Conservation (phyloP, 768 basidiomycete species). For the Vararia minispora region DNA sequence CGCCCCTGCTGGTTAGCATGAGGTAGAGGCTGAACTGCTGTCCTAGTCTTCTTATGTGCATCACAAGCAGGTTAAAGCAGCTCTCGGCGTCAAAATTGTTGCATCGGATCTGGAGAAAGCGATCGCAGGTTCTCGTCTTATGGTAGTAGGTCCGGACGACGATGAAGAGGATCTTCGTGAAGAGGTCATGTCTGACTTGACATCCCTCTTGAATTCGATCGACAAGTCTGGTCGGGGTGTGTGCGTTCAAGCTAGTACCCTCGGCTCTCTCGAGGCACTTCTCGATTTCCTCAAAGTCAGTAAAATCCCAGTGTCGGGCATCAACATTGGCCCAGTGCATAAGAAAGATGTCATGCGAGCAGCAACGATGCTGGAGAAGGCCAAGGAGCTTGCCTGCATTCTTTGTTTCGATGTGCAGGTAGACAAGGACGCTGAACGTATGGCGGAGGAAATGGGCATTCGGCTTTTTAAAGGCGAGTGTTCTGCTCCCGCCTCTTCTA, state of each 20-base stretch:
- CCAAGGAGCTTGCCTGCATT: slow-evolving; percentile 89
- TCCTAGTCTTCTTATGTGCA: slow-evolving; percentile 88
- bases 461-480: slow-evolving; percentile 81
- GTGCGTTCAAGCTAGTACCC: slow-evolving; percentile 93
- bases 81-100: slow-evolving; percentile 89
- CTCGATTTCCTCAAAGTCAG: slow-evolving; percentile 89
- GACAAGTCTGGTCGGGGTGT: slow-evolving; percentile 96
- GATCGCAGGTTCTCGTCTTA: slow-evolving; percentile 89
- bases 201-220: slow-evolving; percentile 76
- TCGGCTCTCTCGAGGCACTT: slow-evolving; percentile 93
- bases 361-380: slow-evolving; percentile 90
- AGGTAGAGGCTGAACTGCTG: slow-evolving; percentile 4
- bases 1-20: background rate
- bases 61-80: slow-evolving; percentile 94
- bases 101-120: slow-evolving; percentile 97
- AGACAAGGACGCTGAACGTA: slow-evolving; percentile 84
- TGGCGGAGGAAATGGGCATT: slow-evolving; percentile 93
- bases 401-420: slow-evolving; percentile 94
- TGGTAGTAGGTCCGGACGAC: slow-evolving; percentile 90
- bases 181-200: slow-evolving; percentile 94
- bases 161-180: slow-evolving; percentile 93
- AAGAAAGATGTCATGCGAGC: slow-evolving; percentile 91
- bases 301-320: slow-evolving; percentile 96
- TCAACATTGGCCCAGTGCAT: slow-evolving; percentile 96
- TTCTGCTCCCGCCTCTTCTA: background rate